Evolutionary conservation across 2,329 filamentous ascomycete genomes (phyloP).

Genomic region (Microdochium paspali): DNA sequence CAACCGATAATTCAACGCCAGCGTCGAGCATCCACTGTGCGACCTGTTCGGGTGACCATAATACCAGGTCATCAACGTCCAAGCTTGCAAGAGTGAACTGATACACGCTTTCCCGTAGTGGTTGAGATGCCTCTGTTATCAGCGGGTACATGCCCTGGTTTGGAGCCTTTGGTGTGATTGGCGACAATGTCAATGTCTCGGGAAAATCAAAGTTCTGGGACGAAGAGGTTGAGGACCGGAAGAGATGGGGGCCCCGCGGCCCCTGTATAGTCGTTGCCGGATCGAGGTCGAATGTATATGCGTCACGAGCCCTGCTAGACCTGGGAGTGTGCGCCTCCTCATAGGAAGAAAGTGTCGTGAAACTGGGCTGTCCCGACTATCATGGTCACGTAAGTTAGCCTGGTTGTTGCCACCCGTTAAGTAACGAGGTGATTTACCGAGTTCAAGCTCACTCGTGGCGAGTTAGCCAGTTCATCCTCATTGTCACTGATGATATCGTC

Average conservation of each 20-base stretch:
- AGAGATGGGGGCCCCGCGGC: constrained; percentile 78
- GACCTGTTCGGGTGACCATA: constrained; percentile 68
- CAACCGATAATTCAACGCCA: constrained; percentile 66
- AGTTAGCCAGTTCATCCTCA: constrained; percentile 48
- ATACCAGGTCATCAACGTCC: constrained; percentile 47
- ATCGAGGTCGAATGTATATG: constrained; percentile 52
- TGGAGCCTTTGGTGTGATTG: constrained; percentile 57
- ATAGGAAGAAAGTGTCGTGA: constrained; percentile 79
- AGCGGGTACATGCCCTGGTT: constrained; percentile 23
- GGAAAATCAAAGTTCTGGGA: constrained; percentile 39
- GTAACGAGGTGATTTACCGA: constrained; percentile 59
- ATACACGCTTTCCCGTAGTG: constrained; percentile 33
- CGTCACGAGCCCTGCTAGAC: constrained; percentile 49
- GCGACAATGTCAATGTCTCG: constrained; percentile 58
- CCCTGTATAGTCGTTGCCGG: constrained; percentile 63
- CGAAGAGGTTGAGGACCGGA: constrained; percentile 57
- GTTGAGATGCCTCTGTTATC: constrained; percentile 28
- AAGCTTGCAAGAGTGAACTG: constrained; percentile 48
- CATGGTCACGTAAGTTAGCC: constrained; percentile 7
- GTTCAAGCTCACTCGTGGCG: constrained; percentile 57
- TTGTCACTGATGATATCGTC: constrained; percentile 50
- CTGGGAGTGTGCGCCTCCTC: constrained; percentile 75
- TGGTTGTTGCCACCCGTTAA: too few relatives aligned
- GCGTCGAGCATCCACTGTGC: constrained; percentile 80
- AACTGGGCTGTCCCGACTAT: constrained; percentile 63